Percentiles rank a stretch among this genome's conserved stretches.
These are phyloP conservation scores for Botryobasidium botryosum DNA, from an alignment of 768 basidiomycete species.

Conservation along the genomic window DNA sequence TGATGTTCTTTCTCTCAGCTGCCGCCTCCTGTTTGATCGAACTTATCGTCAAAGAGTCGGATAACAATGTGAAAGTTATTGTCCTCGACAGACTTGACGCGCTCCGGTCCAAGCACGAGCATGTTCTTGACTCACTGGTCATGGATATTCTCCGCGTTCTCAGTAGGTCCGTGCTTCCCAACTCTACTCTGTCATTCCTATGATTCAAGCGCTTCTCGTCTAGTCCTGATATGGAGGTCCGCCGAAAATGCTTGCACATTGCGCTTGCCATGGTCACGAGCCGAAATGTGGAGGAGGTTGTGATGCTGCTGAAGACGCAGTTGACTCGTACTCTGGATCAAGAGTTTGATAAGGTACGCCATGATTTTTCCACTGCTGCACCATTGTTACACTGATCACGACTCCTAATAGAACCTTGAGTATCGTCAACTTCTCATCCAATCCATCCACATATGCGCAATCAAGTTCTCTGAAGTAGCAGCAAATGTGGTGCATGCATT, in stretches of 20 bases:
- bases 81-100: slow-evolving; percentile 81
- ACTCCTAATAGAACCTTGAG: slow-evolving; percentile 55
- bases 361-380: not conserved
- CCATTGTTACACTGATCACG: not conserved
- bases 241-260: slow-evolving; percentile 76
- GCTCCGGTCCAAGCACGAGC: slow-evolving; percentile 70
- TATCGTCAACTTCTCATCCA: slow-evolving; percentile 94
- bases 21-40: slow-evolving; percentile 78
- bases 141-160: slow-evolving; percentile 93
- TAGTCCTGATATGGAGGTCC: slow-evolving; percentile 92
- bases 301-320: slow-evolving; percentile 93
- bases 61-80: slow-evolving; percentile 98
- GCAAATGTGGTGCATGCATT: slow-evolving; percentile 86
- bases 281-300: slow-evolving; percentile 92
- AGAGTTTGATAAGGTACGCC: slow-evolving; percentile 76
- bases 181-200: not conserved
- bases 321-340: slow-evolving; percentile 83
- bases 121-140: slow-evolving; percentile 75
- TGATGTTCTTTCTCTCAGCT: slow-evolving; percentile 29
- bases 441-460: slow-evolving; percentile 89
- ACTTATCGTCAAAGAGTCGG: slow-evolving; percentile 85
- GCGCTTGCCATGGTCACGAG: slow-evolving; percentile 87
- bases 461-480: slow-evolving; percentile 94
- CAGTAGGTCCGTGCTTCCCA: slow-evolving; percentile 35
- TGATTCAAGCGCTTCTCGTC: slow-evolving; percentile 5